Percentiles rank a stretch among this genome's conserved stretches.
Conservation (phyloP, 441 rosid species). For the Euphorbia celastroides region DNA sequence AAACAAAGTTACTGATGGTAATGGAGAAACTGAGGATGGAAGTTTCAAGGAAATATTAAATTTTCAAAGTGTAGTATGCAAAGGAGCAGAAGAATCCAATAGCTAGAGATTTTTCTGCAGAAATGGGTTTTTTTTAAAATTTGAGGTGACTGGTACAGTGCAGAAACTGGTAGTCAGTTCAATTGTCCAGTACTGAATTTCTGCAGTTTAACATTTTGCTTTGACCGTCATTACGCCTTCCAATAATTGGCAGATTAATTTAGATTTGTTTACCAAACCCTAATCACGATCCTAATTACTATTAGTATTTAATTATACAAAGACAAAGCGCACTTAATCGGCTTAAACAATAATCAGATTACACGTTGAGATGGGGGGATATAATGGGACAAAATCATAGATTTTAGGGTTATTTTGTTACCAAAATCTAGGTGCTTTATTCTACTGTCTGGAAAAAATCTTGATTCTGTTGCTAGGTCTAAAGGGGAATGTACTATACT, state of each 20-base stretch:
- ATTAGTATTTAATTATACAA: neutral
- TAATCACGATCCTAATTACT: conserved; percentile 23
- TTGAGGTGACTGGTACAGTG: conserved; percentile 14
- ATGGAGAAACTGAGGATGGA: neutral
- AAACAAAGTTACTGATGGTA: neutral
- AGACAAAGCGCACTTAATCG: conserved; percentile 3
- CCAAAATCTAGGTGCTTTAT: conserved; percentile 17
- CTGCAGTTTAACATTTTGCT: conserved; percentile 4
- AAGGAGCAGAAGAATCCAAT: conserved; percentile 19
- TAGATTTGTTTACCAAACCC: conserved; percentile 18
- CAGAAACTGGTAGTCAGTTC: conserved; percentile 15
- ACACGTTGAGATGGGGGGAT: conserved; percentile 12
- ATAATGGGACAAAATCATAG: conserved; percentile 12
- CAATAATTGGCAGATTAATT: conserved; percentile 8
- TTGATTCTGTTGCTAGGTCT: conserved; percentile 11
- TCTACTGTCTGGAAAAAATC: conserved; percentile 15
- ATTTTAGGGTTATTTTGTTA: conserved; percentile 20
- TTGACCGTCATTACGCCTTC: conserved; percentile 21
- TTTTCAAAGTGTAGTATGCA: conserved; percentile 3
- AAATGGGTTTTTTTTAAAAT: conserved; percentile 9
- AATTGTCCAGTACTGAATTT: conserved; percentile 4
- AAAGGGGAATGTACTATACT: neutral
- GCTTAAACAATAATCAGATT: conserved; percentile 8
- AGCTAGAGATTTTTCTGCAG: conserved; percentile 17
- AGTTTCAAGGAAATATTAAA: neutral